Evolutionary conservation across 257 asterid genomes (phyloP).

Genomic region (Rubia yunnanensis): DNA sequence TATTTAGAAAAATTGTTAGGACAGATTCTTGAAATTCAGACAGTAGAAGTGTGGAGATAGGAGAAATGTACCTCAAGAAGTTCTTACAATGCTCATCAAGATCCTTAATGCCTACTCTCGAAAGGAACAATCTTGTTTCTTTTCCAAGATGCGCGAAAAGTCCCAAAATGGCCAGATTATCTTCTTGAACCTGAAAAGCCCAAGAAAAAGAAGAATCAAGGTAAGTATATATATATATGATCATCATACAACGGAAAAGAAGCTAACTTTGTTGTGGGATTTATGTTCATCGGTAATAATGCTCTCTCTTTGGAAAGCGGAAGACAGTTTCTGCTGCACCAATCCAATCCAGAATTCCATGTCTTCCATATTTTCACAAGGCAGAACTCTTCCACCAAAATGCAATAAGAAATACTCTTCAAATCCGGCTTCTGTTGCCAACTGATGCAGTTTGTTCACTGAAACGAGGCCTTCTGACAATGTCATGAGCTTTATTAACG

Average conservation of each 20-base stretch:
- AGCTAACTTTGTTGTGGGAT: conserved; percentile 42
- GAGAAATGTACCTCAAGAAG: conserved; percentile 46
- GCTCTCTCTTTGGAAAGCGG: conserved; percentile 63
- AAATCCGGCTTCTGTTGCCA: conserved; percentile 78
- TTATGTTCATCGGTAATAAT: conserved; percentile 32
- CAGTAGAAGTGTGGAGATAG: neutral
- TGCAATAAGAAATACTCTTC: conserved; percentile 58
- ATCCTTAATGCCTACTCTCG: conserved; percentile 50
- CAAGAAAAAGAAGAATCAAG: neutral
- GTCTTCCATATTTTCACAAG: conserved; percentile 44
- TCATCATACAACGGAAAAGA: conserved; percentile 5
- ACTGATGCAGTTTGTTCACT: conserved; percentile 46
- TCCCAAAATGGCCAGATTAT: conserved; percentile 55
- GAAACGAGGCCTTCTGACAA: conserved; percentile 41
- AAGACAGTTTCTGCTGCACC: conserved; percentile 49
- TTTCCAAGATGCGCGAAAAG: conserved; percentile 75
- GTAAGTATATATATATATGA: neutral
- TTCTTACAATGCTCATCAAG: conserved; percentile 48
- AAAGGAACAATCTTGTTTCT: conserved; percentile 62
- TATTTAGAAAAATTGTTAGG: conserved; percentile 10
- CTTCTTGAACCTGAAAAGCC: conserved; percentile 41
- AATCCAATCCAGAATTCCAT: conserved; percentile 74
- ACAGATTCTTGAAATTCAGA: conserved; percentile 8
- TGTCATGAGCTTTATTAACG: conserved; percentile 50
- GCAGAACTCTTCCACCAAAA: conserved; percentile 60